Percentiles rank a stretch among this genome's conserved stretches.
These are phyloP conservation scores for Escovopsis sp. DNA, from an alignment of 2,329 filamentous ascomycete genomes.

Conservation along the genomic window DNA sequence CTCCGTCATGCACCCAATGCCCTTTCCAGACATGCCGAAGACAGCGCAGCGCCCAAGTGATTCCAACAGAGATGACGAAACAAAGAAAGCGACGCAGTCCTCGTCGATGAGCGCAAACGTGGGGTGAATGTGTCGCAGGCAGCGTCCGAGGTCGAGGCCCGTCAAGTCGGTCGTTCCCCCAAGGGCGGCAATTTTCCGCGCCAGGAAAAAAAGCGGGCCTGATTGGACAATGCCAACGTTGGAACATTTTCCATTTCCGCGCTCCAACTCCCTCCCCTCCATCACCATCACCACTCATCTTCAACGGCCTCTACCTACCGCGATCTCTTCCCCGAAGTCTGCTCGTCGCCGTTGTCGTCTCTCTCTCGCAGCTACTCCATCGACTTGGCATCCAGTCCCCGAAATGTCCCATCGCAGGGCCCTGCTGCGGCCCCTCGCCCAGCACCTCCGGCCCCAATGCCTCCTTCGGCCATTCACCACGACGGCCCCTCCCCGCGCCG, in stretches of 20 bases:
- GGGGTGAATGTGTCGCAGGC: too few species aligned
- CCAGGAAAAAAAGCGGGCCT: neutral
- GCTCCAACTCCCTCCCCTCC: neutral
- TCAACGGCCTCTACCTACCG: too few species aligned
- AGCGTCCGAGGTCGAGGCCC: too few species aligned
- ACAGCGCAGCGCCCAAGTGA: too few species aligned
- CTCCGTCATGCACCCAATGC: constrained; percentile 35
- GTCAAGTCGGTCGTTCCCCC: too few species aligned
- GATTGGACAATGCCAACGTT: neutral
- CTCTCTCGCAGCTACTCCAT: too few species aligned
- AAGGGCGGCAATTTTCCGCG: neutral
- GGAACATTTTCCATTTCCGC: neutral
- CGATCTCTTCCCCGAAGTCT: too few species aligned
- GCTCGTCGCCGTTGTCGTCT: too few species aligned
- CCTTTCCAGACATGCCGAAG: constrained; percentile 21
- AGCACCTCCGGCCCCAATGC: constrained; percentile 31
- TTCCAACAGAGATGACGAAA: too few species aligned
- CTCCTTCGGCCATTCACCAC: constrained; percentile 21
- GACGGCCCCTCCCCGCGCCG: constrained; percentile 16
- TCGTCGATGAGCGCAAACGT: too few species aligned
- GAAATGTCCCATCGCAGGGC: constrained; percentile 45
- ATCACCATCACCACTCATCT: neutral
- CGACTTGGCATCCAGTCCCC: constrained; percentile 3
- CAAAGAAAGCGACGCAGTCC: too few species aligned
- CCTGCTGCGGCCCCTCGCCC: constrained; percentile 39